phyloP scores from a whole-genome alignment of 2,329 filamentous ascomycete species.

The Fusarium brevicatenulatum region DNA sequence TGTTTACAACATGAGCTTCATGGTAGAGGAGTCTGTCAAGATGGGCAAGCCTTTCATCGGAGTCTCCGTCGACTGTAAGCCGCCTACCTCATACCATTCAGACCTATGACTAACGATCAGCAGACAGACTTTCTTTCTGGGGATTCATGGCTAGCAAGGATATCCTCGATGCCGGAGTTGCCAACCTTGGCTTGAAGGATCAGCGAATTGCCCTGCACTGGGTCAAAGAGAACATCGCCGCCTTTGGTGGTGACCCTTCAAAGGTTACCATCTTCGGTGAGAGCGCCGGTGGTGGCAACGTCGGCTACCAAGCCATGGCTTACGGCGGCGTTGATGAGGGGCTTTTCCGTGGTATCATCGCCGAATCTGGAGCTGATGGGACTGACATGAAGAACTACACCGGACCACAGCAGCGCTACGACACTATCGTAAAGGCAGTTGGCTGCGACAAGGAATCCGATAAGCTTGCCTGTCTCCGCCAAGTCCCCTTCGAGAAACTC shows the following conservation, averaged over 20 bases:
- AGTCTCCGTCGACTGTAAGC: constrained; percentile 36
- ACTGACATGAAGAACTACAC: constrained; percentile 36
- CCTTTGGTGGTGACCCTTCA: constrained; percentile 57
- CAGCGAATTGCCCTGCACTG: constrained; percentile 60
- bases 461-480: constrained; percentile 46
- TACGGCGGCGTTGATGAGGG: constrained; percentile 63
- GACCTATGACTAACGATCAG: background rate
- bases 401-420: constrained; percentile 25
- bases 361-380: constrained; percentile 56
- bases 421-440: constrained; percentile 34
- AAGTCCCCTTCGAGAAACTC: constrained; percentile 33
- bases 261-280: constrained; percentile 58
- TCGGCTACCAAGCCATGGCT: constrained; percentile 60
- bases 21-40: constrained; percentile 57
- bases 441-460: constrained; percentile 39
- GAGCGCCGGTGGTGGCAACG: constrained; percentile 61
- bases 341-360: constrained; percentile 64
- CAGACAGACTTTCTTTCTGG: constrained; percentile 42
- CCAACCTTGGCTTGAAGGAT: constrained; percentile 62
- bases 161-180: constrained; percentile 46
- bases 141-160: constrained; percentile 61
- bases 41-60: constrained; percentile 36
- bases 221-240: constrained; percentile 57
- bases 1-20: constrained; percentile 69
- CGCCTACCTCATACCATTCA: rapidly evolving